phyloP scores from a whole-genome alignment of 129 eudicot species.

The Heracleum sosnowskyi region DNA sequence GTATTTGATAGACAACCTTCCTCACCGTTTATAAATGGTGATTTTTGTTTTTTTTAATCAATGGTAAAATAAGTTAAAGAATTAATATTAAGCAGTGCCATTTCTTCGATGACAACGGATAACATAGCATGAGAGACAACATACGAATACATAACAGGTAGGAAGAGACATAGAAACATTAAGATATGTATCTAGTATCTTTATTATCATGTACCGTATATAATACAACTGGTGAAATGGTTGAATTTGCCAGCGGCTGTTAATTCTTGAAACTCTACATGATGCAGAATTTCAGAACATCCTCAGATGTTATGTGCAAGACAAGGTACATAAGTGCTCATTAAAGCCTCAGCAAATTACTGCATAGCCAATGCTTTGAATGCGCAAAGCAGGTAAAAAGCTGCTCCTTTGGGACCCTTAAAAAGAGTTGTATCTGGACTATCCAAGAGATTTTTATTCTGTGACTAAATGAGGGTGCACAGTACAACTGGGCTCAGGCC shows the following conservation, averaged over 20 bases:
- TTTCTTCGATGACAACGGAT: too few relatives aligned
- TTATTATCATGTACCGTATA: too few relatives aligned
- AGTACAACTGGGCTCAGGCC: neutral
- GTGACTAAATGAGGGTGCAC: neutral
- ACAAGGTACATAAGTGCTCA: neutral
- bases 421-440: neutral
- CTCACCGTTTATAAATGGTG: neutral
- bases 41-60: too few relatives aligned
- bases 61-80: neutral
- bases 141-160: too few relatives aligned
- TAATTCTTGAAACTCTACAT: neutral
- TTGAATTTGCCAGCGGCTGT: too few relatives aligned
- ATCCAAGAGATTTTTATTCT: neutral
- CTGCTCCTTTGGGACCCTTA: neutral
- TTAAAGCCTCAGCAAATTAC: neutral
- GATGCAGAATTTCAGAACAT: neutral
- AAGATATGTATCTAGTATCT: too few relatives aligned
- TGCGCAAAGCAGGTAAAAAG: neutral
- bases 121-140: too few relatives aligned
- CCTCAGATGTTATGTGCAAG: neutral
- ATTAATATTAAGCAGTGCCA: too few relatives aligned
- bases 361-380: neutral
- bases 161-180: too few relatives aligned
- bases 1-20: neutral
- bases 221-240: too few relatives aligned